Conservation (phyloP, 129 eudicot genomes). For the carrot (Daucus carota) region DNA sequence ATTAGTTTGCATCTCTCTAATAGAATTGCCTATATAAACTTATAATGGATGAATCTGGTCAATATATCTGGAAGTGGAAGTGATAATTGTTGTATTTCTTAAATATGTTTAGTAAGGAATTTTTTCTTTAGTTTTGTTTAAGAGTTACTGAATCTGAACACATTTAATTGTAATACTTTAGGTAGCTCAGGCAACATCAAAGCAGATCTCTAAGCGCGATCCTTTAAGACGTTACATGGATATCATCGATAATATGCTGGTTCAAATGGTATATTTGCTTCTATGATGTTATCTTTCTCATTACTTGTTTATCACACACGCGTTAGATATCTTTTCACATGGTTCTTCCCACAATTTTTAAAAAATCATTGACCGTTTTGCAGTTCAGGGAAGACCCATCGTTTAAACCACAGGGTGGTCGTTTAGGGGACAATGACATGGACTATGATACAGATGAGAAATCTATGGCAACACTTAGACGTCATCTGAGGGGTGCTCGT, state of each 20-base stretch:
- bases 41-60: background rate
- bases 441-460: slow-evolving; percentile 93
- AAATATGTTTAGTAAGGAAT: background rate
- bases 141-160: background rate
- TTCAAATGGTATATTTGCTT: slow-evolving; percentile 45
- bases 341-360: slow-evolving; percentile 12
- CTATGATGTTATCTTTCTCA: background rate
- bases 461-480: slow-evolving; percentile 93
- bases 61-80: background rate
- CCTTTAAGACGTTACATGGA: slow-evolving; percentile 88
- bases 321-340: background rate
- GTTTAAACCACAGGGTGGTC: slow-evolving; percentile 88
- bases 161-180: slow-evolving; percentile 16
- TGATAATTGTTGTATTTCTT: background rate
- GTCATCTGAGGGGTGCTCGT: slow-evolving; percentile 72
- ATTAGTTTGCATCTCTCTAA: background rate
- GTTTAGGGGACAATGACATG: slow-evolving; percentile 84
- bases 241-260: slow-evolving; percentile 78
- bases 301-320: slow-evolving; percentile 1
- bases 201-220: slow-evolving; percentile 86
- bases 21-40: background rate
- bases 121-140: background rate
- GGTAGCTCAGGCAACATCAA: slow-evolving; percentile 94
- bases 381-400: slow-evolving; percentile 87
- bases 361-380: slow-evolving; percentile 7